Evolutionary conservation across 257 asterid genomes (phyloP).

Genomic region (Jacaranda copaia): DNA sequence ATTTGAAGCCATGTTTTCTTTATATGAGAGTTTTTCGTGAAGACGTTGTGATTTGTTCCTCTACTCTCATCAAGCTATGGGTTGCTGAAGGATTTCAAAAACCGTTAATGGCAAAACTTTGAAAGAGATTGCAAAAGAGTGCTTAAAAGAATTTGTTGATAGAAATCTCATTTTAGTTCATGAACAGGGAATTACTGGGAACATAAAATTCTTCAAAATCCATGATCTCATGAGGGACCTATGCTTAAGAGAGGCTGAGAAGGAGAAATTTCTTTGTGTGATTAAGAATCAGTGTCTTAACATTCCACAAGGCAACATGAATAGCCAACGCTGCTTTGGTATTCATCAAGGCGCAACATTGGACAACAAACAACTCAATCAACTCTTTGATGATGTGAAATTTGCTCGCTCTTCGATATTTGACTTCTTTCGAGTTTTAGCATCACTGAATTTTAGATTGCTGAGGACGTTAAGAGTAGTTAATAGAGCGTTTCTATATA

Average conservation of each 20-base stretch:
- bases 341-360: neutral
- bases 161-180: slow-evolving; percentile 1
- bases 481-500: no score
- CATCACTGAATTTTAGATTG: no score
- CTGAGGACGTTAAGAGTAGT: no score
- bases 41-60: neutral
- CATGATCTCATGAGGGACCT: slow-evolving; percentile 19
- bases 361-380: neutral
- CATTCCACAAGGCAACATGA: neutral
- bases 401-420: no score
- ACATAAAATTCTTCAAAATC: neutral
- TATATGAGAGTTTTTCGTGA: no score
- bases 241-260: neutral
- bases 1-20: no score
- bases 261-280: neutral
- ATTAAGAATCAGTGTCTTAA: no score
- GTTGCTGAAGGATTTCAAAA: slow-evolving; percentile 1
- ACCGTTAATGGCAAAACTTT: neutral
- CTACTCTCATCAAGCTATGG: slow-evolving; percentile 10
- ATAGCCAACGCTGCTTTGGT: neutral
- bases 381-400: no score
- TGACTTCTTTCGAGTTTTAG: no score
- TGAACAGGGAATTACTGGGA: neutral
- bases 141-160: neutral
- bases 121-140: slow-evolving; percentile 3